Conservation (phyloP, 345 rosid genomes). For the Pugionium dolabratum region DNA sequence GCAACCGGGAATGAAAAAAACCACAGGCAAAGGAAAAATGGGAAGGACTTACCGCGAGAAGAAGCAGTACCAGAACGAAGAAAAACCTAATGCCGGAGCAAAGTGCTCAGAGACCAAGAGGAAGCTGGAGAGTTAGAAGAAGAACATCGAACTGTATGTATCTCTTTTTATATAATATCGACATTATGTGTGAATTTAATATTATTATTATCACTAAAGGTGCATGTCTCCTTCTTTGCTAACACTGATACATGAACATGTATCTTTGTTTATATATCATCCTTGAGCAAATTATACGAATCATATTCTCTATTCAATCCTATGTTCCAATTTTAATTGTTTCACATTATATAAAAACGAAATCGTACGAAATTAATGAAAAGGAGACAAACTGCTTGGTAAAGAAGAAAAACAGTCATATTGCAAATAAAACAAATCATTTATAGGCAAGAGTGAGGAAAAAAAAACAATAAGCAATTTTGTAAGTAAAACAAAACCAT, state of each 20-base stretch:
- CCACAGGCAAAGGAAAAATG: background rate
- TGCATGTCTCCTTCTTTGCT: background rate
- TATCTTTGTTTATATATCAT: too few species aligned
- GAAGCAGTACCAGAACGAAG: background rate
- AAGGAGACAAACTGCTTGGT: background rate
- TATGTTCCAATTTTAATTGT: background rate
- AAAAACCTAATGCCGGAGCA: conserved; percentile 12
- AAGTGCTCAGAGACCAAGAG: conserved; percentile 9
- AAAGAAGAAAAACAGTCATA: background rate
- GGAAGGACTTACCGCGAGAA: background rate
- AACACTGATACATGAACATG: too few species aligned
- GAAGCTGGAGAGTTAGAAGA: background rate
- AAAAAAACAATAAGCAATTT: background rate
- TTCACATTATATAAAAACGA: background rate
- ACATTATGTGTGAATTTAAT: background rate
- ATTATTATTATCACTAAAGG: background rate
- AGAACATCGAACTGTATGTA: background rate
- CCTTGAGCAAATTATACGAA: too few species aligned
- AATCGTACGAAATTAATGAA: background rate
- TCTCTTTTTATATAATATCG: background rate
- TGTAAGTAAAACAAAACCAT: conserved; percentile 15
- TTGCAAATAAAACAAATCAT: conserved; percentile 17
- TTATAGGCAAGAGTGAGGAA: conserved; percentile 1
- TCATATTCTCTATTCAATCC: background rate
- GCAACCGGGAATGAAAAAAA: background rate